These are phyloP conservation scores for Lipomyces starkeyi DNA, from an alignment of 805 yeast genomes.

Conservation along the genomic window DNA sequence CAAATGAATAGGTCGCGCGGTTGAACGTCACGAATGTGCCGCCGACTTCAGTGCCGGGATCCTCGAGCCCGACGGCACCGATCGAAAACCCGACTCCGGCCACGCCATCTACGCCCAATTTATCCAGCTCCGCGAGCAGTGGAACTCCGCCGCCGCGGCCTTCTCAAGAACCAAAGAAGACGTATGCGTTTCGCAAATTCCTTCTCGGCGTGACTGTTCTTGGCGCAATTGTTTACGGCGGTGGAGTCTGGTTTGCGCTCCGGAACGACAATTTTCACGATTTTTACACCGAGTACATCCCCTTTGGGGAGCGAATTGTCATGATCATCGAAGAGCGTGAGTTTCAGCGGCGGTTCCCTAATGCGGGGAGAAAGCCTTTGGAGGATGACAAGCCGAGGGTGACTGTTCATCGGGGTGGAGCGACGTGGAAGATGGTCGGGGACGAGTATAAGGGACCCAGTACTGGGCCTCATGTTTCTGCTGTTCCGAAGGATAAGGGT, in stretches of 20 bases:
- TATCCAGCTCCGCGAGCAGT: constrained; percentile 19
- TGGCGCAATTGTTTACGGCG: constrained; percentile 55
- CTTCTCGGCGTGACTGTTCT: constrained; percentile 41
- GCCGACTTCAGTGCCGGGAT: constrained; percentile 29
- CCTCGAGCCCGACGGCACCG: constrained; percentile 13
- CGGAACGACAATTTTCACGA: constrained; percentile 66
- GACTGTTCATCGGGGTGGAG: constrained; percentile 38
- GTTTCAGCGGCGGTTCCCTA: constrained; percentile 42
- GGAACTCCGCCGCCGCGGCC: constrained; percentile 25
- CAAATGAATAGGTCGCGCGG: constrained; percentile 19
- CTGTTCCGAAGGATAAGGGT: constrained; percentile 25
- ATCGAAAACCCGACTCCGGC: constrained; percentile 32
- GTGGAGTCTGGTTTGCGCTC: constrained; percentile 64
- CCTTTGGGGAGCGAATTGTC: constrained; percentile 63
- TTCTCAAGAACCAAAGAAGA: constrained; percentile 36
- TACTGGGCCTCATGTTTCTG: constrained; percentile 35
- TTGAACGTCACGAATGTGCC: constrained; percentile 28
- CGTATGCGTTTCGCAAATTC: constrained; percentile 45
- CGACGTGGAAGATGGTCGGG: constrained; percentile 35
- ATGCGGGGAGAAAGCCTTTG: constrained; percentile 32
- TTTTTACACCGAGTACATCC: constrained; percentile 65
- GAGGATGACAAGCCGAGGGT: constrained; percentile 27
- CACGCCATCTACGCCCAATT: constrained; percentile 34
- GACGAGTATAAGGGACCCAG: constrained; percentile 38
- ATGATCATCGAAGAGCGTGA: constrained; percentile 55